phyloP scores from a whole-genome alignment of 148 eudicot species.

The Rheum nobile region DNA sequence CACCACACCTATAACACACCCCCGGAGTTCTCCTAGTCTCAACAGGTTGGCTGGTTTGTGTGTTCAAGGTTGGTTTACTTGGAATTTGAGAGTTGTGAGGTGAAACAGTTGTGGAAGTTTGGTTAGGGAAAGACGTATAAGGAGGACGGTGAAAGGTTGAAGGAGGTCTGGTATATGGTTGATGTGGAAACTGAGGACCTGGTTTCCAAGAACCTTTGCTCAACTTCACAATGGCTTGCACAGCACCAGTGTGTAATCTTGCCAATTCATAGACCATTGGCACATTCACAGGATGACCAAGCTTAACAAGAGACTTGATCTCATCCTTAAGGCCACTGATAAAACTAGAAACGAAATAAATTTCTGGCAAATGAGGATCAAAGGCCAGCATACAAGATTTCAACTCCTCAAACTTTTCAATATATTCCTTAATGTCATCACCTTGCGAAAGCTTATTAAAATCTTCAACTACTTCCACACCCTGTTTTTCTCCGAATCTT shows the following conservation, averaged over 20 bases:
- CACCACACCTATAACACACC: too few species aligned
- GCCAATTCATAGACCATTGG: background rate
- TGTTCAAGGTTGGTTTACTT: too few species aligned
- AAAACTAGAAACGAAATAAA: background rate
- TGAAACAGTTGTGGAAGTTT: too few species aligned
- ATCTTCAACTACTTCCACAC: background rate
- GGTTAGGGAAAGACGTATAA: too few species aligned
- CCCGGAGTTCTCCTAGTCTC: too few species aligned
- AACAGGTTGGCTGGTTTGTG: too few species aligned
- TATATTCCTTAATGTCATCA: background rate
- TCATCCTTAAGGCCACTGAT: background rate
- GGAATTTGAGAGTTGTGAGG: too few species aligned
- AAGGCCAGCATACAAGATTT: background rate
- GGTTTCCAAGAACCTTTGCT: background rate
- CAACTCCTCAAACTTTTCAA: background rate
- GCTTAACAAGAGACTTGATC: background rate
- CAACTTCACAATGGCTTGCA: background rate
- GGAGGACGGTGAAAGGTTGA: too few species aligned
- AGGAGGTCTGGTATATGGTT: too few species aligned
- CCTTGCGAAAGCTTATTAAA: background rate
- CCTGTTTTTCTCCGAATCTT: background rate
- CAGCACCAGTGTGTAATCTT: background rate
- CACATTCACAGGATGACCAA: background rate
- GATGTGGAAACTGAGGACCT: background rate
- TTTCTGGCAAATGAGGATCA: background rate